These are phyloP conservation scores for Colletotrichum shisoi DNA, from an alignment of 2,329 filamentous ascomycete species.

Conservation along the genomic window DNA sequence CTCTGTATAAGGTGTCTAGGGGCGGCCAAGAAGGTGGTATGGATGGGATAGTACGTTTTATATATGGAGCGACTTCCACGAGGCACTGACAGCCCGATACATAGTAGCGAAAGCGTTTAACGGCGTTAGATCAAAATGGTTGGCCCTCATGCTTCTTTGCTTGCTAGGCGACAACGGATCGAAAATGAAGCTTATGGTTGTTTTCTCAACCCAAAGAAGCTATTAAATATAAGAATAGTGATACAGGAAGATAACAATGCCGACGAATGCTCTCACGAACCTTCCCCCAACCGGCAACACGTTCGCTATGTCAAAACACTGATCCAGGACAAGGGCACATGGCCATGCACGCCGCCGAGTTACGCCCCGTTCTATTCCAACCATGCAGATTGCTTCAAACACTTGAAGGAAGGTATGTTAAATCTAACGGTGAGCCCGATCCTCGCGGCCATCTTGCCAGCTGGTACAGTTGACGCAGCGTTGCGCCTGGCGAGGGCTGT, in stretches of 20 bases:
- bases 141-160: not conserved
- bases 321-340: not conserved
- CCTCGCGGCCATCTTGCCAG: conserved; percentile 61
- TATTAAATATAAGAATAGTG: not conserved
- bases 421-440: conserved; percentile 41
- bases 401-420: not conserved
- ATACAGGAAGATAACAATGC: not conserved
- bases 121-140: not conserved
- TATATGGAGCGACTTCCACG: not conserved
- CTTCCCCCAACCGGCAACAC: not conserved
- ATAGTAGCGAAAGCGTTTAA: not conserved
- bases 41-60: too few relatives aligned
- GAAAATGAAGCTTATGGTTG: not conserved
- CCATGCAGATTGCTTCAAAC: not conserved
- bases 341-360: not conserved
- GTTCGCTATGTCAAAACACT: not conserved
- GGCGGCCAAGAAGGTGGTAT: too few relatives aligned
- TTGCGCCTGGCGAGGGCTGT: conserved; percentile 46
- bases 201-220: too few relatives aligned
- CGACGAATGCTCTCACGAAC: not conserved
- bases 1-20: not conserved
- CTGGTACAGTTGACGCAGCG: conserved; percentile 61
- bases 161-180: not conserved
- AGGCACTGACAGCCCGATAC: not conserved
- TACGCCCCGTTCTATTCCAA: not conserved